phyloP scores from a whole-genome alignment of 805 yeast genomes.

The Komagataella populi region DNA sequence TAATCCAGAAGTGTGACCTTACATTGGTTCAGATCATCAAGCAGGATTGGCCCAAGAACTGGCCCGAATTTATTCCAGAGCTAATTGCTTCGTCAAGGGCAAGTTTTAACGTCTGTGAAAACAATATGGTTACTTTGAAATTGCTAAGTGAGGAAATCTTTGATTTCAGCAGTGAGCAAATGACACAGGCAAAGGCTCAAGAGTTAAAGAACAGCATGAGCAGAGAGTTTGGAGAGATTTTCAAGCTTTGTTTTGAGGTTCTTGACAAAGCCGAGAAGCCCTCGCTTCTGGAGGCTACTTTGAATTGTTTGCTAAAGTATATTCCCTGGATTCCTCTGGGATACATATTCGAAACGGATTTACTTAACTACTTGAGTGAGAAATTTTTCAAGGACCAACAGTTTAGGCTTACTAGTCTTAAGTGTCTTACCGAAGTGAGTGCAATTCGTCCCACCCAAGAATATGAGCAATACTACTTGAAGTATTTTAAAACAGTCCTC shows the following conservation, averaged over 20 bases:
- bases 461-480: conserved; percentile 43
- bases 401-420: conserved; percentile 73
- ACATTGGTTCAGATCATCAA: conserved; percentile 89
- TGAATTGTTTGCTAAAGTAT: conserved; percentile 71
- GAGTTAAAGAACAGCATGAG: conserved; percentile 73
- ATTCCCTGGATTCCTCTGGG: conserved; percentile 91
- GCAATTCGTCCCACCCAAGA: conserved; percentile 40
- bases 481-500: conserved; percentile 61
- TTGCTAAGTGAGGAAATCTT: conserved; percentile 91
- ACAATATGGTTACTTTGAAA: conserved; percentile 87
- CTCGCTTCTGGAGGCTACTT: conserved; percentile 70
- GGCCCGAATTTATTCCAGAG: conserved; percentile 97
- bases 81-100: conserved; percentile 74
- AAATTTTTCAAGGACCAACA: conserved; percentile 70
- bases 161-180: conserved; percentile 88
- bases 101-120: conserved; percentile 89
- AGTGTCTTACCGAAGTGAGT: conserved; percentile 88
- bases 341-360: conserved; percentile 78
- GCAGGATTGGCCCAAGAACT: conserved; percentile 98
- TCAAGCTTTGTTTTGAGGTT: conserved; percentile 86
- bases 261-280: conserved; percentile 74
- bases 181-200: conserved; percentile 91
- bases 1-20: conserved; percentile 86
- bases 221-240: conserved; percentile 85
- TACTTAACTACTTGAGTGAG: conserved; percentile 55